A percentile compares a stretch with the other conserved stretches of the same genome.
Conservation (phyloP, 305 asterid species). For the Stenogyne calaminthoides region DNA sequence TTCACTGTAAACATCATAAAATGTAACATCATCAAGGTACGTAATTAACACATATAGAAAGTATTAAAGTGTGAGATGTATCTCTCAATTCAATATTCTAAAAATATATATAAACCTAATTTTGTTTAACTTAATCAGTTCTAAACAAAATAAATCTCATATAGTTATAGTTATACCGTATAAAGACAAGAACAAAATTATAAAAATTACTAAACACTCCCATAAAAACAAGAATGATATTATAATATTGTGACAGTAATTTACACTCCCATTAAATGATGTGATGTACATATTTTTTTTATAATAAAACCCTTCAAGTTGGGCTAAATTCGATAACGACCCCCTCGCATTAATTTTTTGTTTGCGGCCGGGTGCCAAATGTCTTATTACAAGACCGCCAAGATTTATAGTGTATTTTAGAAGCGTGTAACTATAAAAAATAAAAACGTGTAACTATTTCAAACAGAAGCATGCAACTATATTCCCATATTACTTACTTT, state of each 20-base stretch:
- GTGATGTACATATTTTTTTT: neutral
- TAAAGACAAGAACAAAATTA: neutral
- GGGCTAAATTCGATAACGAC: conserved; percentile 30
- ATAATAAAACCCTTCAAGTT: conserved; percentile 29
- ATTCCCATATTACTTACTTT: too few species aligned
- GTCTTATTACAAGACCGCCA: too few species aligned
- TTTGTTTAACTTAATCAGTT: too few species aligned
- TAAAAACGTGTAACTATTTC: too few species aligned
- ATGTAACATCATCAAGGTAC: neutral
- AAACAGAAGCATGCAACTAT: too few species aligned
- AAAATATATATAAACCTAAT: too few species aligned
- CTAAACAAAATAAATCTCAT: too few species aligned
- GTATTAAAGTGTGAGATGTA: neutral
- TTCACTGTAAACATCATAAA: neutral
- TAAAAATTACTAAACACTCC: neutral
- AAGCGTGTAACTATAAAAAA: too few species aligned
- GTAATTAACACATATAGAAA: neutral
- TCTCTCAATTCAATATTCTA: neutral
- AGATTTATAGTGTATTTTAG: too few species aligned
- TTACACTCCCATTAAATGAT: neutral
- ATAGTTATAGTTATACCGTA: neutral
- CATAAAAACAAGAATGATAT: neutral
- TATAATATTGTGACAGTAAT: neutral
- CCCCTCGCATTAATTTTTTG: neutral
- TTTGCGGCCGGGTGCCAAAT: too few species aligned